Evolutionary conservation across 2,329 filamentous ascomycete genomes (phyloP).

Genomic region (Neonectria punicea): DNA sequence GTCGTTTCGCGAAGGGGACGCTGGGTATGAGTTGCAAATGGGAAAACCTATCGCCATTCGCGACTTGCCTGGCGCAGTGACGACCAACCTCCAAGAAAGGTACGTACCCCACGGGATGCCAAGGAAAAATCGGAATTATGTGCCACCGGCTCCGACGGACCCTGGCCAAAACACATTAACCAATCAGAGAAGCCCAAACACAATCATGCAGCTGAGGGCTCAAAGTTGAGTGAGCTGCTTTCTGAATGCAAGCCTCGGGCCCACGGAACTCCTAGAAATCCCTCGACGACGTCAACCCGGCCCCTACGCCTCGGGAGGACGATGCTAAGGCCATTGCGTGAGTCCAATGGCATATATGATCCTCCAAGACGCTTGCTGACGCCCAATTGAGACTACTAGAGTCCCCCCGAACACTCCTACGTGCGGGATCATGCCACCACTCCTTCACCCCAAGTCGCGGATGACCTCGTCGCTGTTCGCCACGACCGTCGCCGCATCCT

Average conservation of each 20-base stretch:
- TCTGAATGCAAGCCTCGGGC: slow-evolving; percentile 31
- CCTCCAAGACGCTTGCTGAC: slow-evolving; percentile 30
- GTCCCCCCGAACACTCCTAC: slow-evolving; percentile 27
- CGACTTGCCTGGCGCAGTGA: slow-evolving; percentile 20
- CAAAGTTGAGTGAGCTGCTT: slow-evolving; percentile 36
- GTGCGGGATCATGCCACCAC: slow-evolving; percentile 74
- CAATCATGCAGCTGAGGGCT: slow-evolving; percentile 29
- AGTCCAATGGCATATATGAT: slow-evolving; percentile 38
- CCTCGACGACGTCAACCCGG: slow-evolving; percentile 40
- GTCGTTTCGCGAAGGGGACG: slow-evolving; percentile 9
- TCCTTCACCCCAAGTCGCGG: slow-evolving; percentile 92
- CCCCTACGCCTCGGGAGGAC: slow-evolving; percentile 36
- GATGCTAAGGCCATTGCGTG: slow-evolving; percentile 40
- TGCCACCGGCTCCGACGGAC: slow-evolving; percentile 1
- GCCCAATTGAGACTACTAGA: slow-evolving; percentile 43
- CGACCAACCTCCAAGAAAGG: slow-evolving; percentile 19
- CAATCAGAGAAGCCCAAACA: slow-evolving; percentile 34
- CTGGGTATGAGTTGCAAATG: slow-evolving; percentile 18
- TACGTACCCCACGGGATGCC: slow-evolving; percentile 26
- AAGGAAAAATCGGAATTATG: slow-evolving; percentile 17
- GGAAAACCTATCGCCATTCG: slow-evolving; percentile 32
- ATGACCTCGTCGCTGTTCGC: slow-evolving; percentile 96
- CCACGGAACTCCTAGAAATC: slow-evolving; percentile 40
- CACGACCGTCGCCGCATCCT: slow-evolving; percentile 88
- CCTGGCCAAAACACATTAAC: slow-evolving; percentile 23